Conservation (phyloP, 2,329 filamentous ascomycete genomes). For the Hypoxylon sp. region DNA sequence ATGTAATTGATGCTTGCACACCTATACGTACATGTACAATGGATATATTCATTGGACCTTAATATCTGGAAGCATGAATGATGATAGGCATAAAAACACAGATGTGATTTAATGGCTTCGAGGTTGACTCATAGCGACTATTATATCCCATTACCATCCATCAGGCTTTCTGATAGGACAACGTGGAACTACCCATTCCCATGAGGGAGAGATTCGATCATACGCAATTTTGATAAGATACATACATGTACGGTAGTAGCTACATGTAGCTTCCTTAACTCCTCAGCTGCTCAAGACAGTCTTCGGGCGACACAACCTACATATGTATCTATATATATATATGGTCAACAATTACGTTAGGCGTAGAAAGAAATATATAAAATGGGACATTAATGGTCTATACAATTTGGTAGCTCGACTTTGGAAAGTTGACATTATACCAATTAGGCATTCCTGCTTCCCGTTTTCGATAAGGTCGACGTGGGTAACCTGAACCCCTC, state of each 20-base stretch:
- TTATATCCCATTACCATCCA: slow-evolving; percentile 1
- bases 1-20: too few relatives aligned
- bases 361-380: too few relatives aligned
- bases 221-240: not conserved
- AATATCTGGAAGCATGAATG: not conserved
- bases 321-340: not conserved
- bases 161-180: not conserved
- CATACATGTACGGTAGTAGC: not conserved
- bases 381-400: slow-evolving; percentile 2
- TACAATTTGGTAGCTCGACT: slow-evolving; percentile 14
- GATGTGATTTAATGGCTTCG: slow-evolving; percentile 2
- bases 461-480: slow-evolving; percentile 31
- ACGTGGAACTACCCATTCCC: not conserved
- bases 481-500: slow-evolving; percentile 40
- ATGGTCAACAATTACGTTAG: not conserved
- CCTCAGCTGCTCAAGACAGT: not conserved
- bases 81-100: not conserved
- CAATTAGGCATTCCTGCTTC: slow-evolving; percentile 31
- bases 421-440: slow-evolving; percentile 24
- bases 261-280: not conserved
- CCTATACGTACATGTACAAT: not conserved
- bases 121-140: slow-evolving; percentile 15
- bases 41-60: not conserved
- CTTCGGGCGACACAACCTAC: too few relatives aligned
- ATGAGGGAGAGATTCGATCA: not conserved